Evolutionary conservation across 1,284 basidiomycete species (phyloP).

Genomic region (Psilocybe mexicana): DNA sequence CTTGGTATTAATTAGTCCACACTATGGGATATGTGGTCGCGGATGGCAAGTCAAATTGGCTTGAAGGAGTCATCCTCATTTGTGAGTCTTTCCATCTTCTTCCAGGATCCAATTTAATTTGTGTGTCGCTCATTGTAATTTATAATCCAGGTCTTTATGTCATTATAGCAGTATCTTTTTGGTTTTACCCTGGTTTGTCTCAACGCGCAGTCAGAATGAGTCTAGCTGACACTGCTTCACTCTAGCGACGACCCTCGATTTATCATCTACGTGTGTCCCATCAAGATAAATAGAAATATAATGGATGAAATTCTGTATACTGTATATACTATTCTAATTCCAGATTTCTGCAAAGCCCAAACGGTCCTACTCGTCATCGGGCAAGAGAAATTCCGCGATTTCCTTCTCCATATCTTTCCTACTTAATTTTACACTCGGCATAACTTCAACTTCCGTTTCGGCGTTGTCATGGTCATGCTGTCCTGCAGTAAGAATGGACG

Average conservation of each 20-base stretch:
- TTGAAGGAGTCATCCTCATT: conserved; percentile 57
- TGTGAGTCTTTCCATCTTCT: conserved; percentile 30
- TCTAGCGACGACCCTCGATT: conserved; percentile 8
- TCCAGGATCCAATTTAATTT: neutral
- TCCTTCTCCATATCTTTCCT: conserved; percentile 19
- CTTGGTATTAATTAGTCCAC: conserved; percentile 41
- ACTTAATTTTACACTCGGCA: conserved; percentile 12
- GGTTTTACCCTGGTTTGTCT: conserved; percentile 56
- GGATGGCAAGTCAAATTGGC: conserved; percentile 69
- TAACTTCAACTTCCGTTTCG: conserved; percentile 3
- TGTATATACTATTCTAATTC: too few relatives aligned
- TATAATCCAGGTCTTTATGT: conserved; percentile 50
- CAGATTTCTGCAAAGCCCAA: too few relatives aligned
- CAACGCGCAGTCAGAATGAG: too few relatives aligned
- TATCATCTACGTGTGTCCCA: neutral
- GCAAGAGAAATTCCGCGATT: conserved; percentile 24
- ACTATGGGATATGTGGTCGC: conserved; percentile 66
- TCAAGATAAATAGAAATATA: neutral
- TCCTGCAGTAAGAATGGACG: conserved; percentile 15
- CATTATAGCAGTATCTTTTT: conserved; percentile 60
- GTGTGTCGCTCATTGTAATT: neutral
- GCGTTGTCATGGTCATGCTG: neutral
- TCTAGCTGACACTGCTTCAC: neutral
- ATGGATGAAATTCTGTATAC: neutral
- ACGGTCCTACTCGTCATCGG: conserved; percentile 9